Conservation (phyloP, 176 grass and related monocot genomes). For the Chloris gayana region DNA sequence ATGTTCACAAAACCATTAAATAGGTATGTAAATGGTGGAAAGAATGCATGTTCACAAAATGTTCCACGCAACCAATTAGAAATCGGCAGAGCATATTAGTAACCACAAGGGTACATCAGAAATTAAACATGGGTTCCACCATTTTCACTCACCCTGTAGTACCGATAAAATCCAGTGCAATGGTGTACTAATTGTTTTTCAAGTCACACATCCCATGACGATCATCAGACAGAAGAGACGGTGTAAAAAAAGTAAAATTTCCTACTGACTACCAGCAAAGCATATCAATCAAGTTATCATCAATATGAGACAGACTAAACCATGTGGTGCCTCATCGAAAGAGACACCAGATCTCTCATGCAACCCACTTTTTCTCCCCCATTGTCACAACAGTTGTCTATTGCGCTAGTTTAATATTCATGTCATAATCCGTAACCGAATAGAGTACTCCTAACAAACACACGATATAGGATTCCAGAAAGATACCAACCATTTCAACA, state of each 20-base stretch:
- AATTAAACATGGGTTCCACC: not conserved
- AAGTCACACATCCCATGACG: not conserved
- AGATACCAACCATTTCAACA: conserved; percentile 25
- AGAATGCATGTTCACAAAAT: not conserved
- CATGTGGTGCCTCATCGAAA: conserved; percentile 20
- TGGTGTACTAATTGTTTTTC: not conserved
- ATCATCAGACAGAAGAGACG: conserved; percentile 7
- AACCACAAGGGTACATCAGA: not conserved
- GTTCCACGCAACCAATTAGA: not conserved
- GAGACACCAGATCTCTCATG: conserved; percentile 33
- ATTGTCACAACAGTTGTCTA: not conserved
- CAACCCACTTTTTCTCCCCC: not conserved
- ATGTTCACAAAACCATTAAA: not conserved
- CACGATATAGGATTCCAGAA: conserved; percentile 20
- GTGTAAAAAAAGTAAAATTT: not conserved
- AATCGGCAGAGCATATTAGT: not conserved
- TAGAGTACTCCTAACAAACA: conserved; percentile 28
- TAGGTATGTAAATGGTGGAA: not conserved
- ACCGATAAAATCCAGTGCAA: conserved; percentile 1
- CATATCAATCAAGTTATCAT: conserved; percentile 8
- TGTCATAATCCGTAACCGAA: conserved; percentile 43
- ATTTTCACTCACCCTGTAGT: not conserved
- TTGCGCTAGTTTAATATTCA: conserved; percentile 33
- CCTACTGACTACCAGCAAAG: conserved; percentile 7
- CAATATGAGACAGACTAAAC: not conserved